Percentiles rank a stretch among this genome's conserved stretches.
phyloP scores from a whole-genome alignment of 2,329 filamentous ascomycete species.

The Colletotrichum neosansevieriae region DNA sequence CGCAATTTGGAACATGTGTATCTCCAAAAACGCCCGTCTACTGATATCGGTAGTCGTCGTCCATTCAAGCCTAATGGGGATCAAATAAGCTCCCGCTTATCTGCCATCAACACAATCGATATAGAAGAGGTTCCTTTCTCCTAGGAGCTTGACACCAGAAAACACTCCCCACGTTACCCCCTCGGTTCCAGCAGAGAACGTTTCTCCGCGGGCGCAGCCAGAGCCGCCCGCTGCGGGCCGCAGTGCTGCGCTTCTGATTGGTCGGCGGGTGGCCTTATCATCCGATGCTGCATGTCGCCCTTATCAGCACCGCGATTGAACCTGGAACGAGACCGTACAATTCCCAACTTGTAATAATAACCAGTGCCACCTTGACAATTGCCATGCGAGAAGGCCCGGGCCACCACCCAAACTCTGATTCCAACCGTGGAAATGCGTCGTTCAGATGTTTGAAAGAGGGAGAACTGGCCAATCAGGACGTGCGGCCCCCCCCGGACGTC shows the following conservation, averaged over 20 bases:
- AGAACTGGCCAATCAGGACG: conserved; percentile 21
- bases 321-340: conserved; percentile 13
- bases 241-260: conserved; percentile 17
- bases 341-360: not conserved
- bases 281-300: conserved; percentile 21
- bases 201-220: conserved; percentile 37
- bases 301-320: conserved; percentile 24
- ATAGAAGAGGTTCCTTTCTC: conserved; percentile 17
- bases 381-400: conserved; percentile 12
- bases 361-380: conserved; percentile 14
- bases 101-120: not conserved
- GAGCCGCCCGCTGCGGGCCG: conserved; percentile 35
- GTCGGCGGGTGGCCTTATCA: conserved; percentile 22
- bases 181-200: conserved; percentile 7
- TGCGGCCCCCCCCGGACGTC: not conserved
- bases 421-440: conserved; percentile 34
- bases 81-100: conserved; percentile 30
- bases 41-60: not conserved
- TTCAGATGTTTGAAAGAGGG: conserved; percentile 8
- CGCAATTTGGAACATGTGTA: conserved; percentile 3
- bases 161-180: conserved; percentile 24
- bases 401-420: conserved; percentile 19
- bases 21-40: not conserved
- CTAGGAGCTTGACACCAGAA: conserved; percentile 17
- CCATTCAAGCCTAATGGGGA: conserved; percentile 22